Evolutionary conservation across 2,329 filamentous ascomycete species (phyloP), one percentile per base, ranked within the genome.

Genomic region (Cladosporium sp.): DNA sequence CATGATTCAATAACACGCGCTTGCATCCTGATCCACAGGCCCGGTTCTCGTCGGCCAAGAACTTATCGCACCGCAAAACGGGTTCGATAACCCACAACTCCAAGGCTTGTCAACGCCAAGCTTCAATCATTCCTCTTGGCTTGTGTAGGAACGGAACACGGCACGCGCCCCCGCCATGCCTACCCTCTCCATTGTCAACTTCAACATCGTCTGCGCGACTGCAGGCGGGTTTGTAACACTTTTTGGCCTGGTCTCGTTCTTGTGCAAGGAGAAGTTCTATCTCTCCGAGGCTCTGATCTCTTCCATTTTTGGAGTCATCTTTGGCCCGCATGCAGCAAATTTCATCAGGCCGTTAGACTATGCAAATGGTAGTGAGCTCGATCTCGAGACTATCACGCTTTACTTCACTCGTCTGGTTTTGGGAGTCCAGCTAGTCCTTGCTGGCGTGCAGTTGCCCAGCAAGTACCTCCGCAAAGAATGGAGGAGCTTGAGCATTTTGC

Each of bases 251-350:
- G 89, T 96, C 0, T 95, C 89, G 1, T 95, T 90, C 66, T 78
- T 95, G 14, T 78, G 88, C 65, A 95, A 96, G 66, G 91, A 95
- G 72, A 86, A 83, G 54, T 92, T 88, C 66, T 95, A 95, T 67
- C 78, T 96, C 1, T 95, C 89, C 1, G 91, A 96, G 78, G 88
- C 91, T 49, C 87, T 95, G 49, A 95, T 95, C 49, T 90, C 90
- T 2, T 79, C 95, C 41, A 66, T 95, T 14, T 85, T 84, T 2
- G 91, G 91, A 8, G 75, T 95, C 8, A 76, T 82, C 22, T 89
- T 95, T 68, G 89, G 87, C 1, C 89, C 89, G 0, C 77, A 85
- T 65, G 90, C 81, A 1, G 79, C 87, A 44, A 86, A 93, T 66
- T 81, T 89, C 50, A 80, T 95, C 50, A 78, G 81, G 42, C 91